Base-by-base conservation (phyloP, 164 flowering plant genomes). In the Macadamia integrifolia region DNA sequence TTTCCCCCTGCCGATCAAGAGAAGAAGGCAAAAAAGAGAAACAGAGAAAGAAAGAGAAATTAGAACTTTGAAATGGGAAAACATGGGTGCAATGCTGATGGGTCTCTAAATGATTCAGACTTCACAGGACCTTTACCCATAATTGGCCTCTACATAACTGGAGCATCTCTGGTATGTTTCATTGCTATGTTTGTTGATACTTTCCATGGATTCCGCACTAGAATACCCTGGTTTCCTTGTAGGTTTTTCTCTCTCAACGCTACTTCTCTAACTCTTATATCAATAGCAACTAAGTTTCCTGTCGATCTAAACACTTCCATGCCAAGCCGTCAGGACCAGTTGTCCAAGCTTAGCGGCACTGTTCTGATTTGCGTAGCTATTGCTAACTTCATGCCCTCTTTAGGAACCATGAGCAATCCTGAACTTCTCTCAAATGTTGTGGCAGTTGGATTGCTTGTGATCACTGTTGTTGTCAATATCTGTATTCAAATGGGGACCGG, bases 241-340 rank as follows among this genome's bases (percentile, higher is more conserved):
- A 80, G 61, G n/a, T 85, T 14, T 70, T 85, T 83, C 78, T 62
- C 85, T 8, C 75, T 89, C 31, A 87, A 89, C 53, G 85, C 91
- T 57, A 80, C 85, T 56, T 71, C 91, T 50, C 71, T 85, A 13
- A 83, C 88, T 29, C 29, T 87, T 28, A 71, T 88, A 2, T 71
- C 79, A 8, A 83, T 84, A 1, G 86, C 87, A 10, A 68, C 75
- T 57, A 87, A 88, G 35, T 75, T 88, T 14, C 84, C 88, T 0
- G 76, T 87, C 46, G 94, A 88, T 74, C 83, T 87, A 9, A 87
- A 84, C 48, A 83, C 89, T 9, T 23, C 85, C 35, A 84, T 89
- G 90, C 87, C 86, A 18, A 56, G 80, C 6, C 48, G 72, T 40
- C 69, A 77, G 5, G 88, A 89, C 59, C 91, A 87, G 78, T 80